Base-by-base conservation (phyloP, 768 basidiomycete genomes). In the Tubosaeta sp. region DNA sequence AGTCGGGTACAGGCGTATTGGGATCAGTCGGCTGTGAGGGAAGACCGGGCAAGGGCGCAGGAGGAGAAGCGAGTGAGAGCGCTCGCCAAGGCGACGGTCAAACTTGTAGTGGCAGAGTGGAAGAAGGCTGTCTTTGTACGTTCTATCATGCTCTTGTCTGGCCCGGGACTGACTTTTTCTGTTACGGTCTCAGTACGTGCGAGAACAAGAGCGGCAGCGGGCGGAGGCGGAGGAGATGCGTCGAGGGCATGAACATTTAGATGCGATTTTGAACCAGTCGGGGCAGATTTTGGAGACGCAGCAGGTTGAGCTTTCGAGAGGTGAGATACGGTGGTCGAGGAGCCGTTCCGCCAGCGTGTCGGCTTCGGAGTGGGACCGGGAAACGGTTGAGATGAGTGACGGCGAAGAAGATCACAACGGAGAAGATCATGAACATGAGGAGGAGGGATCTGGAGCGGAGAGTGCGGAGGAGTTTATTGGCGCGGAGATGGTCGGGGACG, bases 211-310 rank as follows among this genome's bases (percentile, higher is more conserved):
- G 54, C 73, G 86, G 31, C 71, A 79, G 36, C 76, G 73, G 46
- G 71, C 74, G 12, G 87, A 89, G 62, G 85, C 76, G 16, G 93
- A 96, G 67, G 88, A 94, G 66, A 76, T 83, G 55, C 77, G 81
- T 29, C 76, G 84, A 6, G 91, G 94, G 0, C 86, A 86, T 53
- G 83, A 86, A 55, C 94, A 96, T 69, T 76, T 97, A 19, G 89
- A 94, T 65, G 90, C 87, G 4, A 90, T 97, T 55, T 74, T 97
- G 41, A 82, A 92, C 68, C 87, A 94, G 60, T 94, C 91, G 31
- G 89, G 89, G 0, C 84, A 87, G 43, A 82, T 95, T 50, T 71
- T 96, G 53, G 86, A 88, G 60, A 87, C 90, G 2, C 94, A 95
- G 61, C 84, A 87, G 41, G 75, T 78, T 1, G 87, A 89, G 59